Percentiles rank a stretch among this genome's conserved stretches.
Conservation (phyloP, 768 basidiomycete genomes). For the Mycena floridula region DNA sequence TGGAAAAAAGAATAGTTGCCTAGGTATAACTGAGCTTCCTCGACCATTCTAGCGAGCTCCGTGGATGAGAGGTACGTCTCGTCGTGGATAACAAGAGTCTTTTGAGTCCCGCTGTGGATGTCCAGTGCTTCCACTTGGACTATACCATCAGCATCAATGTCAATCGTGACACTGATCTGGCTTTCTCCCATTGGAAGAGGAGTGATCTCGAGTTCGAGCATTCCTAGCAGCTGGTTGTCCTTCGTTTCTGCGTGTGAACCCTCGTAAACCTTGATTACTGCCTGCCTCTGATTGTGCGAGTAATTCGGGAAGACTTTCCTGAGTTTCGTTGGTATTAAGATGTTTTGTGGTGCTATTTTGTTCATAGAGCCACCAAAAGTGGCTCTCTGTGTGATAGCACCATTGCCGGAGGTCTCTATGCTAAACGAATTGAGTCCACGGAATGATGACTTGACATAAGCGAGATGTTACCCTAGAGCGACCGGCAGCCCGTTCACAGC, state of each 20-base stretch:
- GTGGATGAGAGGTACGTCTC: slow-evolving; percentile 35
- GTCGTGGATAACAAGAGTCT: slow-evolving; percentile 35
- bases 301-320: slow-evolving; percentile 23
- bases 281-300: slow-evolving; percentile 40
- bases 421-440: background rate
- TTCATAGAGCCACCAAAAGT: slow-evolving; percentile 55
- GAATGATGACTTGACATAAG: background rate
- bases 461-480: slow-evolving; percentile 40
- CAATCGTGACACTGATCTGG: slow-evolving; percentile 46
- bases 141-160: slow-evolving; percentile 49
- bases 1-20: background rate
- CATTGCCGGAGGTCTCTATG: background rate
- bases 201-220: slow-evolving; percentile 40
- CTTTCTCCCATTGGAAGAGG: slow-evolving; percentile 42
- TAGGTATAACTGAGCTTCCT: slow-evolving; percentile 25
- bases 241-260: slow-evolving; percentile 40
- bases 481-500: slow-evolving; percentile 45
- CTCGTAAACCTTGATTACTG: slow-evolving; percentile 22
- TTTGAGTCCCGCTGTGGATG: slow-evolving; percentile 24
- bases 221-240: slow-evolving; percentile 43
- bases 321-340: slow-evolving; percentile 54
- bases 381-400: slow-evolving; percentile 29
- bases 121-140: slow-evolving; percentile 24
- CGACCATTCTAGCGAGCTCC: slow-evolving; percentile 36
- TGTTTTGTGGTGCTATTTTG: slow-evolving; percentile 52